Evolutionary conservation across 352 stramenopile species (phyloP).

Genomic region (Phytophthora agathidicida): DNA sequence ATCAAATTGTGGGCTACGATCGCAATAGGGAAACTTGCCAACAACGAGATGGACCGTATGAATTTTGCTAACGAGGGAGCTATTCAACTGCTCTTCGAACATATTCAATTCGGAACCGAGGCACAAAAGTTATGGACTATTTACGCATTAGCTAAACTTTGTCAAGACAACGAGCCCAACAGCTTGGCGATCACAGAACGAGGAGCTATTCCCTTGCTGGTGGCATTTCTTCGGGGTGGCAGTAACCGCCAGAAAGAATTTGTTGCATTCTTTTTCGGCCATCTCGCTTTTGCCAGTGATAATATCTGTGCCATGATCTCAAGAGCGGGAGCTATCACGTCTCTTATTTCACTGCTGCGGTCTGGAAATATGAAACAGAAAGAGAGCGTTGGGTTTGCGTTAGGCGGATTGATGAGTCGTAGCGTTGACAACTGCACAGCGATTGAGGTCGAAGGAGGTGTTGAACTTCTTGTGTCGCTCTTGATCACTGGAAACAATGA

Average conservation of each 20-base stretch:
- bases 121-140: constrained; percentile 1
- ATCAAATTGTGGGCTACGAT: constrained; percentile 9
- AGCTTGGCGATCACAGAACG: background rate
- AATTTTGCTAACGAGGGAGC: constrained; percentile 6
- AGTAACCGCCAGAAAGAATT: background rate
- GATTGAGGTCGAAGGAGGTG: constrained; percentile 1
- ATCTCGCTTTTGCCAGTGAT: constrained; percentile 2
- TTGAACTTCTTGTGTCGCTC: background rate
- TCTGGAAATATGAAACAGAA: constrained; percentile 1
- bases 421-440: background rate
- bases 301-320: background rate
- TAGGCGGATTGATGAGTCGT: background rate
- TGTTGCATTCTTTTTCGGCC: background rate
- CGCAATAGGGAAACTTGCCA: constrained; percentile 9
- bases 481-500: background rate
- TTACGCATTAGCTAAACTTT: background rate
- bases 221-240: background rate
- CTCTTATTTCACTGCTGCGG: background rate
- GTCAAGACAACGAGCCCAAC: background rate
- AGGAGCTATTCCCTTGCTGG: background rate
- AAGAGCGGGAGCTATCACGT: background rate
- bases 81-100: background rate
- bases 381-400: background rate
- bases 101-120: background rate
- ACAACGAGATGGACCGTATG: background rate